Base-by-base conservation (phyloP, 129 eudicot species). In the Ambrosia artemisiifolia region DNA sequence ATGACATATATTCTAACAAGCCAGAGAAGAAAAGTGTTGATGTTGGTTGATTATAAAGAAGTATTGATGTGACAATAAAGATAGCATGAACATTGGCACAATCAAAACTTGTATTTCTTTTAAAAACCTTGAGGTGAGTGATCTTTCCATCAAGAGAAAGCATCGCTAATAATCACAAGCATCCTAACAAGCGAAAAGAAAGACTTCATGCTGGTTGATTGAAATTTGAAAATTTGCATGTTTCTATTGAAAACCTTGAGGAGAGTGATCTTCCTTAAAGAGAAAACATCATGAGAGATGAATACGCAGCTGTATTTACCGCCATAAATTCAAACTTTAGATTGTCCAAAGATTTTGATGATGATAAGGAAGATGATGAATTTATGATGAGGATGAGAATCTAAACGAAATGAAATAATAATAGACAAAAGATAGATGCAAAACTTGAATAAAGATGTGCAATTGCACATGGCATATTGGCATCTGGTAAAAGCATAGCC, bases 1-100 rank as follows among this genome's bases (percentile, higher is more conserved):
- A 81, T 12, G 46, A 74, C 49, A 54, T 55, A n/a, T 55, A 54
- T 54, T 65, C 13, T 64, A 51, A 73, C 70, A 33, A 63, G 42
- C 51, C 65, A 70, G 79, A 57, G 53, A 54, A 47, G 34, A 42
- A 66, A 49, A 76, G 16, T 71, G 51, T 34, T 40, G 38, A 69
- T 46, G 38, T 14, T 7, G 76, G 43, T 49, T 30, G 36, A 30
- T 11, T 6, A 14, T 40, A 46, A 20, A 57, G 20, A 11, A 16
- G 19, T 30, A n/a, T 30, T 57, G 56, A 20, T 56, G 53, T 32
- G 61, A 24, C 20, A 71, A 40, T 7, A 43, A 5, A 19, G 12
- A 24, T 55, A 54, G 66, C 61, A 70, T 11, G 40, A 55, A 19
- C 65, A 69, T 44, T 69, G 30, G 48, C 73, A 54, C 38, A 54